Percentiles rank a stretch among this genome's conserved stretches.
These are phyloP conservation scores for Tetrahymena elliotti DNA, from an alignment of 73 alveolate genomes.

Conservation along the genomic window DNA sequence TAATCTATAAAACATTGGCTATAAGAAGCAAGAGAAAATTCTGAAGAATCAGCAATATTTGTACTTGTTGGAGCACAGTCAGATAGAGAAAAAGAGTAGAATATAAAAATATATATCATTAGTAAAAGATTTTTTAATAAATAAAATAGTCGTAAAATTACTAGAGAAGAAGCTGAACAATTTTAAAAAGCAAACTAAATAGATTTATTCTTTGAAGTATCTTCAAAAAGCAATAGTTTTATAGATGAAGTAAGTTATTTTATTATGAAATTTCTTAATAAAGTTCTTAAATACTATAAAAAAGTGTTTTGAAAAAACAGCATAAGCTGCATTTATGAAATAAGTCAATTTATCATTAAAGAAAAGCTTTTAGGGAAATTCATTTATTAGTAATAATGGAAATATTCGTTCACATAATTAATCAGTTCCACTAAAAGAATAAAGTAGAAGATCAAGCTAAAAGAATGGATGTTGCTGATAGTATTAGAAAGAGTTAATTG, in stretches of 20 bases:
- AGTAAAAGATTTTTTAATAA: neutral
- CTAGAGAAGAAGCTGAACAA: constrained; percentile 23
- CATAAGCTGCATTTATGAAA: constrained; percentile 27
- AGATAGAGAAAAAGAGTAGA: constrained; percentile 64
- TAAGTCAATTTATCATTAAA: neutral
- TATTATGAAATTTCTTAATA: no score
- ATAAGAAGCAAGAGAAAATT: constrained; percentile 51
- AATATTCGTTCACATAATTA: neutral
- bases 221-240: constrained; percentile 13
- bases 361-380: constrained; percentile 8
- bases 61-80: constrained; percentile 78
- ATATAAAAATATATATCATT: neutral
- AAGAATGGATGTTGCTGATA: constrained; percentile 27
- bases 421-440: neutral
- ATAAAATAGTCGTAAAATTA: constrained; percentile 19
- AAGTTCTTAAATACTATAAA: neutral
- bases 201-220: constrained; percentile 30
- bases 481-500: neutral
- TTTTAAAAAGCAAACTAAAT: constrained; percentile 7
- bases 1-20: constrained; percentile 30
- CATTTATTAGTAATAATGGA: constrained; percentile 3
- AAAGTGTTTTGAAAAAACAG: constrained; percentile 12
- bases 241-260: constrained; percentile 21
- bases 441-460: constrained; percentile 6
- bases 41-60: constrained; percentile 58